Evolutionary conservation across 73 alveolate genomes (phyloP).

Genomic region (Tetrahymena thermophila): DNA sequence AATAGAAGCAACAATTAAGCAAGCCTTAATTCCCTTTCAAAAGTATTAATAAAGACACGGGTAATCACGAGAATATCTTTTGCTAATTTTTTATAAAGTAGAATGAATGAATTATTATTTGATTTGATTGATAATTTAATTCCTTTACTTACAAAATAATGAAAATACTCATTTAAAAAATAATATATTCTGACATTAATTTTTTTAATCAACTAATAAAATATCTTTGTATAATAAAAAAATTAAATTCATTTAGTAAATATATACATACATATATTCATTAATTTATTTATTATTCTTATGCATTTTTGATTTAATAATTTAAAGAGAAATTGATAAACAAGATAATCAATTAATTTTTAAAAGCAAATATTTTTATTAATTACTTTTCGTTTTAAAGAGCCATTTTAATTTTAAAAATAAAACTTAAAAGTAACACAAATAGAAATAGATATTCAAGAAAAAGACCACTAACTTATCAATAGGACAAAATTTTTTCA

Average conservation of each 20-base stretch:
- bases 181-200: not conserved
- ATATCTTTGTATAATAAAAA: not conserved
- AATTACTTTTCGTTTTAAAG: not conserved
- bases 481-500: no score
- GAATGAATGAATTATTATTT: not conserved
- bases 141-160: no score
- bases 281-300: no score
- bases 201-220: no score
- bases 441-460: not conserved
- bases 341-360: not conserved
- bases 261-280: no score
- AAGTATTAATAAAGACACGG: not conserved
- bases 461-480: no score
- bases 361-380: not conserved
- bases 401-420: not conserved
- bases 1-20: not conserved
- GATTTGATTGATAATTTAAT: no score
- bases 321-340: not conserved
- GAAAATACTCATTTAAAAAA: no score
- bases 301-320: not conserved
- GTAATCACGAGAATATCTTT: not conserved
- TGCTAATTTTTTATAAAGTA: not conserved
- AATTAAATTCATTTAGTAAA: no score
- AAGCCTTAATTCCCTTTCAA: not conserved
- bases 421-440: not conserved